Conservation (phyloP, 805 yeast genomes). For the Candida krabiensis region DNA sequence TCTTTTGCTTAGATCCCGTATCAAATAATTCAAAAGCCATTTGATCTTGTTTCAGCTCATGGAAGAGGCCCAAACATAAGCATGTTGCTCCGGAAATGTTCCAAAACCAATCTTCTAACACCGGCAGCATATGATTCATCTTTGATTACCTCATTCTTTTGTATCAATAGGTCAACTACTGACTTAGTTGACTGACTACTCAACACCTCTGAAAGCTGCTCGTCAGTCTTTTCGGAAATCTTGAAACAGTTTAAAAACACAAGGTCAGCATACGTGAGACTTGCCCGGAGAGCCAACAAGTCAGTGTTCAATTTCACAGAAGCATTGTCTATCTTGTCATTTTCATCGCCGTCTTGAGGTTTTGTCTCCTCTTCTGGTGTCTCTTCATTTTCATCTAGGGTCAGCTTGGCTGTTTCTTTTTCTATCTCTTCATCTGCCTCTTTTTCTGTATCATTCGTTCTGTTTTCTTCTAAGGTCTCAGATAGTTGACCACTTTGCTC, state of each 20-base stretch:
- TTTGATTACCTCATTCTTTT: conserved; percentile 7
- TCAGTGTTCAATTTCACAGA: not conserved
- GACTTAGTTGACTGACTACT: not conserved
- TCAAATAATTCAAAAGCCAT: not conserved
- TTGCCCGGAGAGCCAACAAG: not conserved
- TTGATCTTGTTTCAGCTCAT: conserved; percentile 2
- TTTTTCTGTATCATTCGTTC: conserved; percentile 1
- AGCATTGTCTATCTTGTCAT: not conserved
- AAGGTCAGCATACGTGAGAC: conserved; percentile 19
- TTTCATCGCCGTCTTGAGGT: not conserved
- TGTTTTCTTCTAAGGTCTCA: not conserved
- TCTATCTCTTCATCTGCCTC: not conserved
- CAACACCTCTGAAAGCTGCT: conserved; percentile 2
- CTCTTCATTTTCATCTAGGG: not conserved
- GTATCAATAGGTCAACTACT: conserved; percentile 3
- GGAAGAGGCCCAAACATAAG: conserved; percentile 24
- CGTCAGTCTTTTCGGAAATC: conserved; percentile 7
- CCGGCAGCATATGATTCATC: conserved; percentile 4
- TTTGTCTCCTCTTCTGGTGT: not conserved
- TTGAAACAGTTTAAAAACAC: conserved; percentile 19
- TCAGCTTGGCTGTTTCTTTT: not conserved
- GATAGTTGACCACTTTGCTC: not conserved
- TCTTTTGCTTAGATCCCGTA: conserved; percentile 3
- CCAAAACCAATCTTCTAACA: conserved; percentile 16
- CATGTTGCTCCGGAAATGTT: conserved; percentile 18